These are phyloP conservation scores for Orbilia javanica DNA, from an alignment of 2,329 filamentous ascomycete genomes.

Conservation along the genomic window DNA sequence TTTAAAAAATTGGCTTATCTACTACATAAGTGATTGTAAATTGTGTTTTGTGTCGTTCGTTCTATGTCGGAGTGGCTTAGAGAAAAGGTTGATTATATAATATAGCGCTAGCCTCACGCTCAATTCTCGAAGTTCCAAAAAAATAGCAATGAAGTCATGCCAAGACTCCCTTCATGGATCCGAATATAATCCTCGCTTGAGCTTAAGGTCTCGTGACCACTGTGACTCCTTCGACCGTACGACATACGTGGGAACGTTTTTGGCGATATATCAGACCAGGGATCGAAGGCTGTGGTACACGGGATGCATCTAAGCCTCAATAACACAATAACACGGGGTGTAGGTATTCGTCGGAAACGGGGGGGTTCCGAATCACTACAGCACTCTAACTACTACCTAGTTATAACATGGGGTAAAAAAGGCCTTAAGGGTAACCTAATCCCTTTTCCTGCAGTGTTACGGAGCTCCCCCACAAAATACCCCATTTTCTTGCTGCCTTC, in stretches of 20 bases:
- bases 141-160: background rate
- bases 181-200: background rate
- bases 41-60: too few relatives aligned
- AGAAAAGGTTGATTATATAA: too few relatives aligned
- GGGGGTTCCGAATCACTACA: too few relatives aligned
- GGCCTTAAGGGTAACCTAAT: background rate
- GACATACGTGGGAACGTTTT: background rate
- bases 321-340: too few relatives aligned
- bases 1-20: background rate
- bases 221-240: background rate
- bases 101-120: too few relatives aligned
- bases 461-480: conserved; percentile 15
- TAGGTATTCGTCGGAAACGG: background rate
- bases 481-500: too few relatives aligned
- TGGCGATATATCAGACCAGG: conserved; percentile 3
- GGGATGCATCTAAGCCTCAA: conserved; percentile 19
- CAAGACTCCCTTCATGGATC: background rate
- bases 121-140: background rate
- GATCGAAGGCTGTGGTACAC: background rate
- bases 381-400: too few relatives aligned
- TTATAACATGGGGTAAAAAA: background rate
- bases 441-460: conserved; percentile 13
- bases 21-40: too few relatives aligned
- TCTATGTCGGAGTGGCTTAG: too few relatives aligned
- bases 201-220: conserved; percentile 1